Base-by-base conservation (phyloP, 2,329 filamentous ascomycete genomes). In the Penicillium sp. region DNA sequence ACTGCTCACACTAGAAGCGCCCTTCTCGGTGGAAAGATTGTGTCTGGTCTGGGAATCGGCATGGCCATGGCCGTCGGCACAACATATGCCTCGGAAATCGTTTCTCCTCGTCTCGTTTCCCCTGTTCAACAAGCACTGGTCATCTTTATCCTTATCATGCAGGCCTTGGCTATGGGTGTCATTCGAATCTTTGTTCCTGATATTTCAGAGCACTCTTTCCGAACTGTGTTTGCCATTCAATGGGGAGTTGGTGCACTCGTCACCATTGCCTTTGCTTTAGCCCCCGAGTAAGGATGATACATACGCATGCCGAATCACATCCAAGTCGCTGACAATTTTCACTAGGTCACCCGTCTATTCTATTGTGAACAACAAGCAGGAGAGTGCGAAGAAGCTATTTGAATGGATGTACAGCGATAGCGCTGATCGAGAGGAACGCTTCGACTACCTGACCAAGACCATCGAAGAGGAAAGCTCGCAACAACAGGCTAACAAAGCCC, bases 211-310 rank as follows among this genome's bases (percentile, higher is more conserved):
- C 33, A 57, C 10, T 64, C 65, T 2, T 69, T 62, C 28, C 62
- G 61, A 9, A 68, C 53, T 9, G 65, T 68, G 7, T 68, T 69
- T 35, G 65, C 63, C 2, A 68, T 68, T 17, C 66, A 68, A 26
- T 68, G 63, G 61, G 61, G 56, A 12, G 59, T 65, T 15, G 66
- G 44, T 7, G 63, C 44, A 4, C 55, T 68, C 26, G 61, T 66
- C 12, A 26, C 56, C 7, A 49, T 63, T 60, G 60, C 61, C 4
- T 64, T 53, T 49, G 42, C 59, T 24, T 24, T 67, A n/a, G 63
- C 59, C 8, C 63, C 65, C 0, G 65, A 67, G 65, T 65, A 60
- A 12, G 63, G 19, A 44, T 19, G 8, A 22, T 44, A 1, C 24
- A 13, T 26, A 12, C 3, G 4, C 9, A 28, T 47, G 13, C 26